These are phyloP conservation scores for Leccinum cinnamomeum DNA, from an alignment of 1,284 basidiomycete species.

Conservation along the genomic window DNA sequence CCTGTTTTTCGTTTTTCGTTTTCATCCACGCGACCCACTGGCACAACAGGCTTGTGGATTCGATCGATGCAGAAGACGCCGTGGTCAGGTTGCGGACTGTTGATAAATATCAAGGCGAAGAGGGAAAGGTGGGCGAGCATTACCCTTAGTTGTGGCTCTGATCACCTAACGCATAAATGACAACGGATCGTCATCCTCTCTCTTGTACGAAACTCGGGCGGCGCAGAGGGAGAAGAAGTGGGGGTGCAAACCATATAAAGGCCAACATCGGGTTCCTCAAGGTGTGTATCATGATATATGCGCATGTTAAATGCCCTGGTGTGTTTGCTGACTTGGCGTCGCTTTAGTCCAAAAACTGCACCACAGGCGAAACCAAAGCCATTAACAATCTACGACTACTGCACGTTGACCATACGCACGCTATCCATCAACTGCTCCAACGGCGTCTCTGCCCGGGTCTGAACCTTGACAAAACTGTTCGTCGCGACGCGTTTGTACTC, in stretches of 20 bases:
- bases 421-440: too few species aligned
- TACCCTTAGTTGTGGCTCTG: not conserved
- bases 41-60: not conserved
- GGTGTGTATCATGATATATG: slow-evolving; percentile 35
- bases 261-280: slow-evolving; percentile 70
- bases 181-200: slow-evolving; percentile 64
- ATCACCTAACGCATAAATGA: not conserved
- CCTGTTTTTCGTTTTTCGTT: too few species aligned
- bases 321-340: not conserved
- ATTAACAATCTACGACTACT: too few species aligned
- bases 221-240: slow-evolving; percentile 36
- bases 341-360: slow-evolving; percentile 55
- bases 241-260: slow-evolving; percentile 18
- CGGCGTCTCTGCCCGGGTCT: too few species aligned
- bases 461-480: too few species aligned
- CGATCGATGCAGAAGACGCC: not conserved
- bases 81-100: slow-evolving; percentile 72
- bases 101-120: slow-evolving; percentile 77
- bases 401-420: too few species aligned
- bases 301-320: not conserved
- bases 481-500: too few species aligned
- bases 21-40: not conserved
- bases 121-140: slow-evolving; percentile 45
- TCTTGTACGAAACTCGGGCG: slow-evolving; percentile 66
- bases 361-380: slow-evolving; percentile 27